A percentile compares a stretch with the other conserved stretches of the same genome.
phyloP scores from a whole-genome alignment of 805 yeast species.

The Candida easanensis region DNA sequence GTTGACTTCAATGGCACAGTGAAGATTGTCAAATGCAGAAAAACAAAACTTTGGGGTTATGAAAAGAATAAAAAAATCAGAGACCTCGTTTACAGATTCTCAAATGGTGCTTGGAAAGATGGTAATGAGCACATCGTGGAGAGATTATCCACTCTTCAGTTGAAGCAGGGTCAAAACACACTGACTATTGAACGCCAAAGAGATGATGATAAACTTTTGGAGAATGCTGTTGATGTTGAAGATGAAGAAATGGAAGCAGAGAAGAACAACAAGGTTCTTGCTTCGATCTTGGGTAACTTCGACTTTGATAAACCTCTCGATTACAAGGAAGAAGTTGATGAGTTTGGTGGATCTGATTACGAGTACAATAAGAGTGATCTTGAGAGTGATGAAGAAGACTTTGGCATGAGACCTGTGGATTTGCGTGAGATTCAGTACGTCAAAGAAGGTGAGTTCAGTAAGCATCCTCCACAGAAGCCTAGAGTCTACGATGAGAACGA shows the following conservation, averaged over 20 bases:
- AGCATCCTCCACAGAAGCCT: slow-evolving; percentile 9
- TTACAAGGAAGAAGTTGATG: slow-evolving; percentile 39
- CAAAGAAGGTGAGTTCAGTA: slow-evolving; percentile 28
- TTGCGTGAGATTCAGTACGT: slow-evolving; percentile 27
- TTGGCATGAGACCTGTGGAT: slow-evolving; percentile 22
- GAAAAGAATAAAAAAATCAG: slow-evolving; percentile 61
- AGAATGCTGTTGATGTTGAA: slow-evolving; percentile 33
- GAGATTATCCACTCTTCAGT: slow-evolving; percentile 31
- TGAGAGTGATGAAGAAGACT: slow-evolving; percentile 32
- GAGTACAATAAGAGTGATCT: slow-evolving; percentile 44
- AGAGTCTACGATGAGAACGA: slow-evolving; percentile 21
- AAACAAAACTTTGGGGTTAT: slow-evolving; percentile 89
- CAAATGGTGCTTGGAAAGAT: slow-evolving; percentile 72
- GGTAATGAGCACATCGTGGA: slow-evolving; percentile 81
- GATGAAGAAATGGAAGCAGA: slow-evolving; percentile 39
- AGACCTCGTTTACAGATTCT: slow-evolving; percentile 63
- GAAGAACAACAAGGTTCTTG: slow-evolving; percentile 45
- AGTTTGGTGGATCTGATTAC: slow-evolving; percentile 39
- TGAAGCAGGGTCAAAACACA: slow-evolving; percentile 18
- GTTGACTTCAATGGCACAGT: slow-evolving; percentile 55
- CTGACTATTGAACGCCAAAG: slow-evolving; percentile 16
- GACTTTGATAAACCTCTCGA: slow-evolving; percentile 53
- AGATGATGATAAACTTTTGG: slow-evolving; percentile 17
- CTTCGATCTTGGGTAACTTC: slow-evolving; percentile 43
- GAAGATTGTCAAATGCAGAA: slow-evolving; percentile 56